Evolutionary conservation across 495 filamentous ascomycete genomes (phyloP).

Genomic region (Penicillium atrosanguineum): DNA sequence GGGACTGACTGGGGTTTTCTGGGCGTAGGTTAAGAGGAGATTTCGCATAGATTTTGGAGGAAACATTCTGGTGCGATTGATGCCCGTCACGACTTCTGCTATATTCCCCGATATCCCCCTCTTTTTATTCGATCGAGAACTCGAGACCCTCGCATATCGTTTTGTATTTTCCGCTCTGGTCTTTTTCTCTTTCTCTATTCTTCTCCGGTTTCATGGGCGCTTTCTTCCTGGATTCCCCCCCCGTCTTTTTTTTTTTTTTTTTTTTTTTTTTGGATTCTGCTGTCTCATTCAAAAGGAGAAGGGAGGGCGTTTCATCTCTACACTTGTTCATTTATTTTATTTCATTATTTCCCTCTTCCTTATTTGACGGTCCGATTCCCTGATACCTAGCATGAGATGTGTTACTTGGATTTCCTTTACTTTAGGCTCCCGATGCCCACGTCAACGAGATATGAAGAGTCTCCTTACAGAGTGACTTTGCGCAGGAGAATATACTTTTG

Average conservation of each 20-base stretch:
- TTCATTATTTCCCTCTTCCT: too few relatives aligned
- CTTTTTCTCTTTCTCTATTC: conserved; percentile 7
- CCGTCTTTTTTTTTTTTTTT: too few relatives aligned
- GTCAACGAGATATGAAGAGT: conserved; percentile 9
- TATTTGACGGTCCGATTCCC: conserved; percentile 11
- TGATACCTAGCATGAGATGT: conserved; percentile 22
- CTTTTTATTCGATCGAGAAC: background rate
- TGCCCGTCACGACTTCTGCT: conserved; percentile 28
- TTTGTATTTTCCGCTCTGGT: background rate
- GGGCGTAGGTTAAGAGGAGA: conserved; percentile 40
- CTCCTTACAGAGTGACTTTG: background rate
- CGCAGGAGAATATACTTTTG: too few relatives aligned
- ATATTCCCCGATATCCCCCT: conserved; percentile 13
- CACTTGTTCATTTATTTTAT: background rate
- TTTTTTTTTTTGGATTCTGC: too few relatives aligned
- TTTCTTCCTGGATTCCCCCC: conserved; percentile 11
- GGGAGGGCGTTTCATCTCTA: conserved; percentile 30
- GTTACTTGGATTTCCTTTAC: background rate
- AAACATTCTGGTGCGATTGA: conserved; percentile 18
- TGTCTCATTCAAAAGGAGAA: conserved; percentile 29
- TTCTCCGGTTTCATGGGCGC: conserved; percentile 4
- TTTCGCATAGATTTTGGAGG: conserved; percentile 13
- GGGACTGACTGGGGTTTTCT: conserved; percentile 49
- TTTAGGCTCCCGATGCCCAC: background rate
- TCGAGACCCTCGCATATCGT: background rate